Evolutionary conservation across 2,329 filamentous ascomycete species (phyloP).

Genomic region (Tolypocladium sp.): DNA sequence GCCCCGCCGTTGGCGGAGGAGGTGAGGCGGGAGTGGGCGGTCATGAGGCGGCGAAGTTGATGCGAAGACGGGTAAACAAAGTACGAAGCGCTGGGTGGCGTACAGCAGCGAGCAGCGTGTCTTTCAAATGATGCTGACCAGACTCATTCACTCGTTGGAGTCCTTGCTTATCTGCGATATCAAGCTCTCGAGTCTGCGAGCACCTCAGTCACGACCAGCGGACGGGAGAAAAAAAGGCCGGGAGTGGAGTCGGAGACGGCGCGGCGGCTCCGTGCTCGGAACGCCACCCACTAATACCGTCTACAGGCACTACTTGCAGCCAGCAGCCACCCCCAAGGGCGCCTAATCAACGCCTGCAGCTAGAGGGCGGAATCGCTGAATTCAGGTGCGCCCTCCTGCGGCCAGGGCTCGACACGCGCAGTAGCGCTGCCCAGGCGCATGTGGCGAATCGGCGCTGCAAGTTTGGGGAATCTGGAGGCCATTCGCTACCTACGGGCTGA

Average conservation of each 20-base stretch:
- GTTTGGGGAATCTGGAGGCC: background rate
- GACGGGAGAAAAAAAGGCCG: background rate
- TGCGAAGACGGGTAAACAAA: background rate
- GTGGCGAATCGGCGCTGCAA: background rate
- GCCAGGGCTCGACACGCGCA: background rate
- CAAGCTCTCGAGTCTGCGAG: background rate
- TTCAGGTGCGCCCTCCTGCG: background rate
- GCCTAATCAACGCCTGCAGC: background rate
- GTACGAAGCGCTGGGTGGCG: too few relatives aligned
- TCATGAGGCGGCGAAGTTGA: conserved; percentile 10
- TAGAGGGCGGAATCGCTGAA: background rate
- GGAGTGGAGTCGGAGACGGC: background rate
- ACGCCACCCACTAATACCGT: background rate
- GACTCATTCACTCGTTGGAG: background rate
- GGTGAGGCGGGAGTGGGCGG: conserved; percentile 2
- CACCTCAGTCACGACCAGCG: background rate
- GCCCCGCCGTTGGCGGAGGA: background rate
- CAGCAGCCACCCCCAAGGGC: too few relatives aligned
- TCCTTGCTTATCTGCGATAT: background rate
- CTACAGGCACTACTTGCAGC: background rate
- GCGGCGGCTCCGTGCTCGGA: background rate
- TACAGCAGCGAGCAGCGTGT: background rate
- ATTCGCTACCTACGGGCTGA: background rate
- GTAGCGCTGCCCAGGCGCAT: background rate
- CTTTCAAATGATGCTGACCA: background rate